Evolutionary conservation across 2,329 filamentous ascomycete species (phyloP), one percentile per base, ranked within the genome.

Genomic region (Bretziella fagacearum): DNA sequence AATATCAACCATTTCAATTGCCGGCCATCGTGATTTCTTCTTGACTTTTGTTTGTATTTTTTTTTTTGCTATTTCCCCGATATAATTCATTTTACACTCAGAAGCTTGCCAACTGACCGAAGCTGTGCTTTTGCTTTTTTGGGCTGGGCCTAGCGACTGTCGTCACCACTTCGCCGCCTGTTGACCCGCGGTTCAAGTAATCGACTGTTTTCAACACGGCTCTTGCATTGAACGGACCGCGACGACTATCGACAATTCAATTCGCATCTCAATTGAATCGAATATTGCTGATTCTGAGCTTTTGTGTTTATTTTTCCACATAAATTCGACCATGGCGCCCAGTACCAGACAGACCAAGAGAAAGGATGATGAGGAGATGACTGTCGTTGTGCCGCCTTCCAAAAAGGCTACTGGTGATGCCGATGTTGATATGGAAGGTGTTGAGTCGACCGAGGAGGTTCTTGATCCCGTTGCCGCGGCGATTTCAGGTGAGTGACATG

Each of bases 321-420:
- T n/a, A 2, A 3, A 48, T 15, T 29, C 26, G 35, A 36, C n/a
- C 33, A 50, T 50, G 48, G 44, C 48, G 32, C 26, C 39, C 33
- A 36, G 26, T 22, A 47, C 40, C 35, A 50, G 44, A 50, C 36
- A 50, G 44, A 47, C 33, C 18, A 47, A 47, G 44, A 59, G 57
- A 56, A 79, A 77, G 62, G 77, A 85, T 58, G 40, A 83, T 55
- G 78, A 79, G 56, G 80, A 84, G 67, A 85, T 85, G 79, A 85
- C 81, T 44, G 80, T 85, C 54, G 81, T 86, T 56, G 79, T 85
- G 37, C 80, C 81, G 47, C 79, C 79, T 49, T 74, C 78, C 54
- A 84, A 84, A 68, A 72, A 71, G 58, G 63, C 66, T 26, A 65
- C 68, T 54, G 68, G 68, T 51, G 79, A 84, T 55, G 78, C 72